phyloP scores from a whole-genome alignment of 495 filamentous ascomycete species.

The Penicillium lividum region DNA sequence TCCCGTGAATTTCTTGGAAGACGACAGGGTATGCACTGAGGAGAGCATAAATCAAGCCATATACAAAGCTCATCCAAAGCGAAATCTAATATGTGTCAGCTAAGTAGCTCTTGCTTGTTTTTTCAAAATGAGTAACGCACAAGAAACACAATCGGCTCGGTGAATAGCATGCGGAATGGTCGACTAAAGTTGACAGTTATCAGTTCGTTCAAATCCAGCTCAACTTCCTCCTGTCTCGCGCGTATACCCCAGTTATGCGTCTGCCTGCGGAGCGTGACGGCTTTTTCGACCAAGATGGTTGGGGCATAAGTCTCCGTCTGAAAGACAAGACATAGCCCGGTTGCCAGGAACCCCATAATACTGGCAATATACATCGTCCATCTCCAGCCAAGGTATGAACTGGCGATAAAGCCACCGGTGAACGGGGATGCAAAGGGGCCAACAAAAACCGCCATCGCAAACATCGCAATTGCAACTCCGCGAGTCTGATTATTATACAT shows the following conservation, averaged over 20 bases:
- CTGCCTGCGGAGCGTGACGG: slow-evolving; percentile 39
- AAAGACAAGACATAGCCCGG: slow-evolving; percentile 32
- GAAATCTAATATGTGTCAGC: slow-evolving; percentile 40
- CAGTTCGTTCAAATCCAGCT: slow-evolving; percentile 43
- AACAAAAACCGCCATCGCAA: slow-evolving; percentile 51
- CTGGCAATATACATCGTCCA: slow-evolving; percentile 50
- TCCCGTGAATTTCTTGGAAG: slow-evolving; percentile 39
- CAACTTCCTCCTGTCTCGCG: slow-evolving; percentile 50
- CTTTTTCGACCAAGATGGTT: slow-evolving; percentile 41
- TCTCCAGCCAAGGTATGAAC: slow-evolving; percentile 47
- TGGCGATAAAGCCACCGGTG: slow-evolving; percentile 45
- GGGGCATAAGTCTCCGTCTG: slow-evolving; percentile 44
- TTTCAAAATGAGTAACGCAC: background rate
- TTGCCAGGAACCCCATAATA: slow-evolving; percentile 41
- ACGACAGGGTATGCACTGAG: slow-evolving; percentile 44
- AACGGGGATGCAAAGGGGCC: slow-evolving; percentile 53
- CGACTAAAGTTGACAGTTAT: slow-evolving; percentile 45
- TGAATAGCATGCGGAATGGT: slow-evolving; percentile 49
- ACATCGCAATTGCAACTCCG: slow-evolving; percentile 52
- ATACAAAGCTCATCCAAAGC: slow-evolving; percentile 49
- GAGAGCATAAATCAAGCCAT: slow-evolving; percentile 46
- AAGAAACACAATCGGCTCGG: slow-evolving; percentile 39
- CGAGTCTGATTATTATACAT: slow-evolving; percentile 51
- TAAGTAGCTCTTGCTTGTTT: background rate
- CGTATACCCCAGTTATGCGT: slow-evolving; percentile 52